Conservation (phyloP, 148 eudicot genomes). For the Oxyria digyna region DNA sequence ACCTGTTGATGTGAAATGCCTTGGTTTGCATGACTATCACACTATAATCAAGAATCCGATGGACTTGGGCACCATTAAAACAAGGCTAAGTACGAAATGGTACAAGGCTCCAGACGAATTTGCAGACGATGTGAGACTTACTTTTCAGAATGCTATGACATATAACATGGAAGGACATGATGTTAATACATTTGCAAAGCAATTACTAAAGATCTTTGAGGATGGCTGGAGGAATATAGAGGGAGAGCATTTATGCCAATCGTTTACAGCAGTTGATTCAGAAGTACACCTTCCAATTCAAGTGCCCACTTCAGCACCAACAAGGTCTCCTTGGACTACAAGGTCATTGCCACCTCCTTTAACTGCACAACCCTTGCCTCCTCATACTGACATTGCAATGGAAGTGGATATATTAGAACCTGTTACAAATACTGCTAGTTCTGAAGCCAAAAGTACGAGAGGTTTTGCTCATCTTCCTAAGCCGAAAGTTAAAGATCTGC, state of each 20-base stretch:
- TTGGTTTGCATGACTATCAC: constrained; percentile 82
- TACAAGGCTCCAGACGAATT: constrained; percentile 75
- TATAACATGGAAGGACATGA: constrained; percentile 91
- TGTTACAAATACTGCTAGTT: constrained; percentile 25
- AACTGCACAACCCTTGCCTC: constrained; percentile 19
- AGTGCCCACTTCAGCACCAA: constrained; percentile 20
- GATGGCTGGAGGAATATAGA: constrained; percentile 74
- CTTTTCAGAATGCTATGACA: constrained; percentile 86
- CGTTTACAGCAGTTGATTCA: constrained; percentile 24
- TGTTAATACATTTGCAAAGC: constrained; percentile 77
- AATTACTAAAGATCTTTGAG: constrained; percentile 58
- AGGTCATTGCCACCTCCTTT: constrained; percentile 18
- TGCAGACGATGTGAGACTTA: constrained; percentile 16
- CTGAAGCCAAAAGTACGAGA: constrained; percentile 17
- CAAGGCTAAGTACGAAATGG: constrained; percentile 55
- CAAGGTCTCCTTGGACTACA: constrained; percentile 12
- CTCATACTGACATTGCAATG: constrained; percentile 25
- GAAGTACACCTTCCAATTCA: constrained; percentile 42
- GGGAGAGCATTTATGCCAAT: constrained; percentile 38
- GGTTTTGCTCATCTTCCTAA: constrained; percentile 40
- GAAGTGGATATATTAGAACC: constrained; percentile 40
- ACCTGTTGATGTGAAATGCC: constrained; percentile 68
- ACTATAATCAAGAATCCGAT: constrained; percentile 76
- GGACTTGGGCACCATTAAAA: constrained; percentile 93
- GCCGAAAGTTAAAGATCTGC: constrained; percentile 76